Conservation (phyloP, 2,329 filamentous ascomycete species). For the Trichothecium sympodiale region DNA sequence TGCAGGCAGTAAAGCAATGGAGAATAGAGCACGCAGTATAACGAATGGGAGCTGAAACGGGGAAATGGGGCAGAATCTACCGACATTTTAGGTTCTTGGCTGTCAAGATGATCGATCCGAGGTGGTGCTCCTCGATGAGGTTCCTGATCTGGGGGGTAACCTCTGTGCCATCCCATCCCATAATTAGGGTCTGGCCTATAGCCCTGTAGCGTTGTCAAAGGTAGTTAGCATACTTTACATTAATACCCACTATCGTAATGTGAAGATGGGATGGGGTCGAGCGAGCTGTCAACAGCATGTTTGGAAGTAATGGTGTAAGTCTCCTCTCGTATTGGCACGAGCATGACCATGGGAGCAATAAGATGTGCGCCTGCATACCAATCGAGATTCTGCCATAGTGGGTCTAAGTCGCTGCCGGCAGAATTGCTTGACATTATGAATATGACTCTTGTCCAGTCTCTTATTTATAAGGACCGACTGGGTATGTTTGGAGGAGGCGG, state of each 20-base stretch:
- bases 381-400: slow-evolving; percentile 66
- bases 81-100: slow-evolving; percentile 77
- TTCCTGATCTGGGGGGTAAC: slow-evolving; percentile 74
- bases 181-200: slow-evolving; percentile 68
- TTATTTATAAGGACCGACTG: too few relatives aligned
- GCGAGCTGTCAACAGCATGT: neutral
- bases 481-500: too few relatives aligned
- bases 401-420: slow-evolving; percentile 32
- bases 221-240: too few relatives aligned
- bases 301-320: neutral
- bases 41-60: slow-evolving; percentile 2
- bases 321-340: too few relatives aligned
- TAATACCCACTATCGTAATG: too few relatives aligned
- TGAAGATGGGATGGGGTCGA: neutral
- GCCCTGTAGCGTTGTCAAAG: slow-evolving; percentile 31
- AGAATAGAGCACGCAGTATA: slow-evolving; percentile 2
- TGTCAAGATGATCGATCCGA: slow-evolving; percentile 78
- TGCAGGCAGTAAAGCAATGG: neutral
- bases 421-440: slow-evolving; percentile 5
- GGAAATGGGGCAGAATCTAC: slow-evolving; percentile 14
- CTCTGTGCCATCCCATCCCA: slow-evolving; percentile 78
- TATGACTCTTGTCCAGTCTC: too few relatives aligned
- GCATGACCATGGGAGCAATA: slow-evolving; percentile 1
- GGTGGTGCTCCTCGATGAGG: slow-evolving; percentile 72
- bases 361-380: slow-evolving; percentile 41